A percentile compares a stretch with the other conserved stretches of the same genome.
phyloP scores from a whole-genome alignment of 495 filamentous ascomycete genomes.

The Cladorrhinum samala region DNA sequence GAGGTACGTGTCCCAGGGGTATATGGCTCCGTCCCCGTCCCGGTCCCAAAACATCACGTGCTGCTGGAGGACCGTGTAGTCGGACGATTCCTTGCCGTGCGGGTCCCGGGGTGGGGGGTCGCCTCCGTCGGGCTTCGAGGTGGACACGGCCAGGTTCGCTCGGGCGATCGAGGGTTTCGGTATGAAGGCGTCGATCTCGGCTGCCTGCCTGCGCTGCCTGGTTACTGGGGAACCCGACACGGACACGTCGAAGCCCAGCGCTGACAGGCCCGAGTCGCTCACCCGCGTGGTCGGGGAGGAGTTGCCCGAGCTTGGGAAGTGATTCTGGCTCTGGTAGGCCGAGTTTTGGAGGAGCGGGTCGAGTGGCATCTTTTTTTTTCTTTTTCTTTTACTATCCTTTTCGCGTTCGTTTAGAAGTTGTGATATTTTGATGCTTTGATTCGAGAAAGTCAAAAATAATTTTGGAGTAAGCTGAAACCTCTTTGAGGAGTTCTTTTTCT shows the following conservation, averaged over 20 bases:
- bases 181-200: neutral
- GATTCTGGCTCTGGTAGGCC: neutral
- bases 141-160: conserved; percentile 31
- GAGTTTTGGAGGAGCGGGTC: neutral
- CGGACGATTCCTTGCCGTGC: conserved; percentile 5
- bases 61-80: conserved; percentile 43
- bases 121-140: conserved; percentile 28
- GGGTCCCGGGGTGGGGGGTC: conserved; percentile 11
- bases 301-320: neutral
- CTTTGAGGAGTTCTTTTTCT: no score
- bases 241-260: neutral
- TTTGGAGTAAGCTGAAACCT: no score
- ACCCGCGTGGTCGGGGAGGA: neutral
- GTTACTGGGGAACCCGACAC: neutral
- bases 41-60: conserved; percentile 49
- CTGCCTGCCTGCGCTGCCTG: neutral
- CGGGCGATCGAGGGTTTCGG: conserved; percentile 24
- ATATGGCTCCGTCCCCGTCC: conserved; percentile 44
- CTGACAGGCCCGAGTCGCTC: neutral
- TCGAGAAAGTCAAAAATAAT: no score
- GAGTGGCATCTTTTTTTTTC: no score
- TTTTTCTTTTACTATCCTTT: no score
- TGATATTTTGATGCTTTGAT: no score
- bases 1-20: conserved; percentile 45
- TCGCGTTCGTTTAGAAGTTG: no score